These are phyloP conservation scores for Camelina hispida DNA, from an alignment of 345 rosid genomes.

Conservation along the genomic window DNA sequence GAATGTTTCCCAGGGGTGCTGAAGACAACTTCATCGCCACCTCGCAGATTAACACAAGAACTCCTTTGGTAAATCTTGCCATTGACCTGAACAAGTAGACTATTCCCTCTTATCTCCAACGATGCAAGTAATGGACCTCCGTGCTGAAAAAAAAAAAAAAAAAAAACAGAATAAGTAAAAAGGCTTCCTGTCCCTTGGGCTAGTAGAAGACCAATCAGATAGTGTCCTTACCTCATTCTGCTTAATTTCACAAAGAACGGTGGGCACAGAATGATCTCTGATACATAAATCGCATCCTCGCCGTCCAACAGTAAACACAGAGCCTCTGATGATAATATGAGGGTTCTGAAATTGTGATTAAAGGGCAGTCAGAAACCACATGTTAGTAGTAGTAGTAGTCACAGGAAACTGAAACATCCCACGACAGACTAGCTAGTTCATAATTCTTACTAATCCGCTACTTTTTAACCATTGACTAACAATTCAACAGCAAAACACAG, in stretches of 20 bases:
- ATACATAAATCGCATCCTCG: slow-evolving; percentile 73
- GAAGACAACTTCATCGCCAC: slow-evolving; percentile 94
- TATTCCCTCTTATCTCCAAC: slow-evolving; percentile 75
- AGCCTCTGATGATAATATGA: slow-evolving; percentile 59
- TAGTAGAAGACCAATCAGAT: slow-evolving; percentile 9
- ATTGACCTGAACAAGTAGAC: slow-evolving; percentile 86
- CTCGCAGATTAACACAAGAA: slow-evolving; percentile 57
- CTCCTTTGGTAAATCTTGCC: slow-evolving; percentile 60
- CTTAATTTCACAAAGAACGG: slow-evolving; percentile 70
- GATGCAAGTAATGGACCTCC: slow-evolving; percentile 68
- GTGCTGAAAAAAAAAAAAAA: slow-evolving; percentile 52
- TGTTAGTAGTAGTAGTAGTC: slow-evolving; percentile 7
- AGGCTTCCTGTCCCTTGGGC: neutral
- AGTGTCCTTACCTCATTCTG: slow-evolving; percentile 69
- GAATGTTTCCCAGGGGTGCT: slow-evolving; percentile 76
- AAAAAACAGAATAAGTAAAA: slow-evolving; percentile 29
- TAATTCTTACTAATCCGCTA: slow-evolving; percentile 2
- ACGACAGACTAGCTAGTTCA: neutral
- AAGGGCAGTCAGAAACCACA: slow-evolving; percentile 25
- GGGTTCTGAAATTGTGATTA: slow-evolving; percentile 61
- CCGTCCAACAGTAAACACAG: slow-evolving; percentile 77
- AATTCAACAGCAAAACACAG: neutral
- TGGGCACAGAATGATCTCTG: slow-evolving; percentile 61
- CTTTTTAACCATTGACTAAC: neutral
- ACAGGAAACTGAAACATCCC: neutral